Evolutionary conservation across 257 asterid species (phyloP), one percentile per base, ranked within the genome.

Genomic region (Ilex asprella): DNA sequence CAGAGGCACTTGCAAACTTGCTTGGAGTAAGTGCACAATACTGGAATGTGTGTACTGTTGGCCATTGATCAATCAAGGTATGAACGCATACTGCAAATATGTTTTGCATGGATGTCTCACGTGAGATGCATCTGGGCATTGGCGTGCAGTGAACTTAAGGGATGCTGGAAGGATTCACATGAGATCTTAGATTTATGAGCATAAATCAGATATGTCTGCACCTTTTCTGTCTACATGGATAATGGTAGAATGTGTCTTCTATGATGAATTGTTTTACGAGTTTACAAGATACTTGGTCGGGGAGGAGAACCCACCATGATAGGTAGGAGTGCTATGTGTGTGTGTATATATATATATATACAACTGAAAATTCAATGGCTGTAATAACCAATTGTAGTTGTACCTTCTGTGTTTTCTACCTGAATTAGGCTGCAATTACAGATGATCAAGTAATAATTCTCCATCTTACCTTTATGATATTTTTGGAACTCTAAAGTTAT

Each of bases 1-100:
- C 44, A 56, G 55, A 61, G 46, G 55, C 39, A 70, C 68, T 27
- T 55, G 56, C 63, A 44, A 61, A 58, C 61, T 67, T 68, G 71
- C 64, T 70, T 69, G 69, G 76, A 69, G 68, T 72, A 50, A 57
- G 41, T 62, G 30, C 39, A 61, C n/a, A 16, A 55, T 50, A 41
- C 44, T 61, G 32, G 11, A 10, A 54, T 47, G 55, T 7, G 59
- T 56, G 59, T 16, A 31, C 46, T 44, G 31, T 58, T 61, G 13
- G 51, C 44, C 59, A 44, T 41, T 46, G 14, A 46, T 46, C 13
- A 46, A 46, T 12, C 6, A 12, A 46, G 11, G 13, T 46, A 46
- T 14, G n/a, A 41, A 31, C 58, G 65, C 66, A 41, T 43, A 49
- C 7, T 27, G n/a, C 41, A 47, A 56, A 35, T 58, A 49, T 59